Conservation (phyloP, 2,329 filamentous ascomycete genomes). For the Arthrobotrys sphaeroides region DNA sequence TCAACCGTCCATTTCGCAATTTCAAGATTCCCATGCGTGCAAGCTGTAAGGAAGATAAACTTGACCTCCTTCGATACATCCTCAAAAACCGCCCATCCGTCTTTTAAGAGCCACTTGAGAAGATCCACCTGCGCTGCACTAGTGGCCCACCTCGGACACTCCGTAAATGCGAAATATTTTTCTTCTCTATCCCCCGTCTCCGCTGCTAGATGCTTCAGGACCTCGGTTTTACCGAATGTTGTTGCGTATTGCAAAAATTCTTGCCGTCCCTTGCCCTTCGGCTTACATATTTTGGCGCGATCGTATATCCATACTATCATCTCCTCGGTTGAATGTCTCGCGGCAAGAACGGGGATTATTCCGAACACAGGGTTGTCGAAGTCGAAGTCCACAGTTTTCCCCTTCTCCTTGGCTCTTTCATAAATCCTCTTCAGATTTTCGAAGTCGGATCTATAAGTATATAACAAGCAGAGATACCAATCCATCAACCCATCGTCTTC, state of each 20-base stretch:
- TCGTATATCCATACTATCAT: slow-evolving; percentile 33
- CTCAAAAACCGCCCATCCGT: background rate
- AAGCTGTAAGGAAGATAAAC: slow-evolving; percentile 21
- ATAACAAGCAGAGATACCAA: slow-evolving; percentile 21
- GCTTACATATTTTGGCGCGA: background rate
- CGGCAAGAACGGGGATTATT: background rate
- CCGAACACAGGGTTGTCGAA: slow-evolving; percentile 13
- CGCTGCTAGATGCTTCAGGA: slow-evolving; percentile 5
- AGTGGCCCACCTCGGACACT: slow-evolving; percentile 20
- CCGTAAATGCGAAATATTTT: slow-evolving; percentile 4
- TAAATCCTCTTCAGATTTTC: slow-evolving; percentile 5
- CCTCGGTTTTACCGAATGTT: background rate
- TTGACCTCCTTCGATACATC: slow-evolving; percentile 7
- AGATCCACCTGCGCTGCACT: background rate
- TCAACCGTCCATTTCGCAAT: slow-evolving; percentile 22
- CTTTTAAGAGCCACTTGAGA: background rate
- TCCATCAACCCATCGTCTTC: background rate
- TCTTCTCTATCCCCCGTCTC: slow-evolving; percentile 2
- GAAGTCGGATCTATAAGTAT: slow-evolving; percentile 3
- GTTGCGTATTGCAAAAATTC: slow-evolving; percentile 3
- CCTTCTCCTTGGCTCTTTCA: background rate
- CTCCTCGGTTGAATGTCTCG: slow-evolving; percentile 8
- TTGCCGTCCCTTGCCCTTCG: background rate
- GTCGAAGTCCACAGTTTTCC: background rate
- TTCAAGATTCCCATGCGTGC: slow-evolving; percentile 20